Conservation (phyloP, 805 yeast species). For the Sungouiozyma ichnusensis region DNA sequence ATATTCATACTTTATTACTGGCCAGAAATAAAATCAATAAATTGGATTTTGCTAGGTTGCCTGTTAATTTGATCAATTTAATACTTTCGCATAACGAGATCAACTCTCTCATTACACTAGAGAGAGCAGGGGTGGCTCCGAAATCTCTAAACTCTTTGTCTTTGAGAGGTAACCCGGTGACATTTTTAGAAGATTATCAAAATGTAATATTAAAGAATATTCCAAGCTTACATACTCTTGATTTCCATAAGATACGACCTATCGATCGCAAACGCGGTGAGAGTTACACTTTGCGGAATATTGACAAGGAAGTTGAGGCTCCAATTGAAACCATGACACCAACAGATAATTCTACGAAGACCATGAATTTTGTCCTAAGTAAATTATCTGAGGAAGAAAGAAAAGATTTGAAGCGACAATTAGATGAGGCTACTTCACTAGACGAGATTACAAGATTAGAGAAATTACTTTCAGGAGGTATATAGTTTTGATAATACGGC, state of each 20-base stretch:
- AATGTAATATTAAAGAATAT: conserved; percentile 46
- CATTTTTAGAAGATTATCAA: conserved; percentile 44
- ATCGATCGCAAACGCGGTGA: conserved; percentile 21
- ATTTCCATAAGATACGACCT: conserved; percentile 45
- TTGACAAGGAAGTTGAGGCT: conserved; percentile 8
- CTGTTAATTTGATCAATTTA: conserved; percentile 35
- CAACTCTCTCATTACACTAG: conserved; percentile 40
- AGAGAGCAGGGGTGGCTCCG: conserved; percentile 33
- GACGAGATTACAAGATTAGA: conserved; percentile 71
- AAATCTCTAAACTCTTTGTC: conserved; percentile 38
- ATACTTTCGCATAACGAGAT: conserved; percentile 41
- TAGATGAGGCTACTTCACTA: conserved; percentile 54
- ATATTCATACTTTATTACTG: conserved; percentile 41
- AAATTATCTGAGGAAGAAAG: conserved; percentile 48
- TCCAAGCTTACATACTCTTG: conserved; percentile 56
- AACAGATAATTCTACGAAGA: conserved; percentile 25
- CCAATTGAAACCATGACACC: not conserved
- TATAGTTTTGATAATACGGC: too few relatives aligned
- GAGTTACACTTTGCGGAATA: conserved; percentile 22
- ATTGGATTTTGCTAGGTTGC: conserved; percentile 31
- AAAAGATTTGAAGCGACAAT: conserved; percentile 38
- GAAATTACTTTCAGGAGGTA: conserved; percentile 33
- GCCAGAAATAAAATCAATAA: conserved; percentile 49
- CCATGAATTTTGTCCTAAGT: conserved; percentile 29
- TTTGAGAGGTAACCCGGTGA: conserved; percentile 50